These are phyloP conservation scores for Erysiphe pulchra DNA, from an alignment of 2,329 filamentous ascomycete species.

Conservation along the genomic window DNA sequence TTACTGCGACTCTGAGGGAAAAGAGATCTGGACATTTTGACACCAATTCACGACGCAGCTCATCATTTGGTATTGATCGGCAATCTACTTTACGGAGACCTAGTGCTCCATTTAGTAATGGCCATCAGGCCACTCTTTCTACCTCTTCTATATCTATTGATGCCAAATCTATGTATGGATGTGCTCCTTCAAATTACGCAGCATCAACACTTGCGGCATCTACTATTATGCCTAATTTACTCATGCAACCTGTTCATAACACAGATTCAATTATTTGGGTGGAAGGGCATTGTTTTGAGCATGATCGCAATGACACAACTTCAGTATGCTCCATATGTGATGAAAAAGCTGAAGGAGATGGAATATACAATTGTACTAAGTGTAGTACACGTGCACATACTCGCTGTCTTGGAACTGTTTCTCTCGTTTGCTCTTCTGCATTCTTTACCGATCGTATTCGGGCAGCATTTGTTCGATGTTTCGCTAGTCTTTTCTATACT, in stretches of 20 bases:
- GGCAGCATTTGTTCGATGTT: slow-evolving; percentile 36
- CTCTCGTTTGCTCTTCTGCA: slow-evolving; percentile 34
- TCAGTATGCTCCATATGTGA: slow-evolving; percentile 50
- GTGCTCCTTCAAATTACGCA: slow-evolving; percentile 63
- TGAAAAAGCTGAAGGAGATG: slow-evolving; percentile 38
- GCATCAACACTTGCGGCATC: slow-evolving; percentile 68
- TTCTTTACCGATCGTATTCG: slow-evolving; percentile 36
- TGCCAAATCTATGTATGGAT: slow-evolving; percentile 24
- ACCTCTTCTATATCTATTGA: slow-evolving; percentile 29
- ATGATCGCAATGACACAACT: slow-evolving; percentile 29
- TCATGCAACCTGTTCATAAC: slow-evolving; percentile 53
- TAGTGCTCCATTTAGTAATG: slow-evolving; percentile 47
- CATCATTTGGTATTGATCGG: slow-evolving; percentile 67
- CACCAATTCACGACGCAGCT: slow-evolving; percentile 53
- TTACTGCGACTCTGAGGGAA: slow-evolving; percentile 67
- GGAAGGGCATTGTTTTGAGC: slow-evolving; percentile 59
- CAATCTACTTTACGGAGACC: slow-evolving; percentile 40
- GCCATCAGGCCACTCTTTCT: slow-evolving; percentile 37
- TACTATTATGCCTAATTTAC: slow-evolving; percentile 66
- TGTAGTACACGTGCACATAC: slow-evolving; percentile 32
- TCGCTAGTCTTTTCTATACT: slow-evolving; percentile 39
- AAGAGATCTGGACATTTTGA: slow-evolving; percentile 86
- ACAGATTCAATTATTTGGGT: slow-evolving; percentile 64
- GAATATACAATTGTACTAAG: slow-evolving; percentile 46
- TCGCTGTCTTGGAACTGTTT: slow-evolving; percentile 34